Conservation (phyloP, 1,284 basidiomycete species). For the Melampsora americana region DNA sequence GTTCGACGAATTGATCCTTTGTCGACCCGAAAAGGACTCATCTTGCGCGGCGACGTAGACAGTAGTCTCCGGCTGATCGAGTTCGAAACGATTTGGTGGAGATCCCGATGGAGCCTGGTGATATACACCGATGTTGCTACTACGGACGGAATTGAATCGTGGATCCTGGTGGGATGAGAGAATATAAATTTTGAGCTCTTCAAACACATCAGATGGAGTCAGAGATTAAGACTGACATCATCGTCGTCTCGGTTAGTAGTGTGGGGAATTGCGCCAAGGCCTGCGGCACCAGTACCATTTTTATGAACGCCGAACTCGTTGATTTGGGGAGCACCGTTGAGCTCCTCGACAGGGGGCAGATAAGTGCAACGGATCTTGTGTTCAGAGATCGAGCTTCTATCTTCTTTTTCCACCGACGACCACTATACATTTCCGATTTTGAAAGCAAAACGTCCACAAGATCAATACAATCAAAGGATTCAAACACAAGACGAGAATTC, state of each 20-base stretch:
- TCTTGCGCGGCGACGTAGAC: constrained; percentile 27
- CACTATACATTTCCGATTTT: constrained; percentile 62
- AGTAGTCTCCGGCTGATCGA: constrained; percentile 22
- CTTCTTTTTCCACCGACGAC: constrained; percentile 67
- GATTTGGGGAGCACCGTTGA: constrained; percentile 58
- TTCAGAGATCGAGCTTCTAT: constrained; percentile 77
- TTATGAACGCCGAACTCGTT: constrained; percentile 66
- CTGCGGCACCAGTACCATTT: constrained; percentile 53
- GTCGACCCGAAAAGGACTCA: constrained; percentile 15
- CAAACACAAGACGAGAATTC: constrained; percentile 52
- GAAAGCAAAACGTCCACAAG: constrained; percentile 44
- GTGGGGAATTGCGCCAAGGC: constrained; percentile 57
- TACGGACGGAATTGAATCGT: constrained; percentile 33
- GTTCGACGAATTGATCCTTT: constrained; percentile 7
- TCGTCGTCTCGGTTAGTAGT: constrained; percentile 53
- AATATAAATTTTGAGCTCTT: neutral
- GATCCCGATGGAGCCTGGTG: constrained; percentile 4
- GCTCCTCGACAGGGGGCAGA: constrained; percentile 72
- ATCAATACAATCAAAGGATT: constrained; percentile 45
- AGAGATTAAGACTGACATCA: constrained; percentile 18
- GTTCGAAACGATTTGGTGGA: constrained; percentile 14
- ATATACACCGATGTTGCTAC: neutral
- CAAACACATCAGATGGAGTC: no score
- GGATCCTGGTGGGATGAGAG: constrained; percentile 18
- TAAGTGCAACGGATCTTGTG: constrained; percentile 94